A percentile compares a stretch with the other conserved stretches of the same genome.
Conservation (phyloP, 768 basidiomycete genomes). For the Amanita inopinata region DNA sequence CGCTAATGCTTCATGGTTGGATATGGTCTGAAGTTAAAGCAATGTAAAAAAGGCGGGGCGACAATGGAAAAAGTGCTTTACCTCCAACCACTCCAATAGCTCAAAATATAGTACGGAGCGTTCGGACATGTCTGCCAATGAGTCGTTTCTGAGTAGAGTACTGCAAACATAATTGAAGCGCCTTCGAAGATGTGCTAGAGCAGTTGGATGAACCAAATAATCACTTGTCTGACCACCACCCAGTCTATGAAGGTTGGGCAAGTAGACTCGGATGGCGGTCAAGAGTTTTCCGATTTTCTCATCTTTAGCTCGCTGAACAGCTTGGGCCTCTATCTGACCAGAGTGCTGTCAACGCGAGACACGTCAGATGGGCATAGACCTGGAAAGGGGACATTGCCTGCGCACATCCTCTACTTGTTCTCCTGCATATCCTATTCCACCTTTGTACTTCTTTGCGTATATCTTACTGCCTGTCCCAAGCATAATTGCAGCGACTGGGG, state of each 20-base stretch:
- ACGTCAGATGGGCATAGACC: neutral
- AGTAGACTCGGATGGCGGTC: conserved; percentile 63
- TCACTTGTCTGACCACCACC: conserved; percentile 79
- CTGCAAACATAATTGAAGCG: conserved; percentile 87
- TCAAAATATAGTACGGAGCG: conserved; percentile 80
- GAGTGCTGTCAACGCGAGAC: conserved; percentile 40
- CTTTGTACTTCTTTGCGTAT: conserved; percentile 55
- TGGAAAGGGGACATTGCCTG: conserved; percentile 11
- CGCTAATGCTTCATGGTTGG: conserved; percentile 85
- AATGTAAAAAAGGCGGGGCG: conserved; percentile 8
- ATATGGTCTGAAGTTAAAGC: conserved; percentile 57
- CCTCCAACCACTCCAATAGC: conserved; percentile 88
- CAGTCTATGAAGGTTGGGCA: conserved; percentile 70
- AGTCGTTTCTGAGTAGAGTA: conserved; percentile 82
- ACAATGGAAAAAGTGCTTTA: conserved; percentile 23
- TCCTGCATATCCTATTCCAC: conserved; percentile 85
- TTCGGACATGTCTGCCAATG: conserved; percentile 90
- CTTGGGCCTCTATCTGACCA: conserved; percentile 71
- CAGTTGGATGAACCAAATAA: conserved; percentile 86
- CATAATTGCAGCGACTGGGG: conserved; percentile 7
- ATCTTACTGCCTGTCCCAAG: conserved; percentile 19
- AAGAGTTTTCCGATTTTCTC: conserved; percentile 63
- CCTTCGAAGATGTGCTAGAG: conserved; percentile 83
- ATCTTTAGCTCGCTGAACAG: conserved; percentile 66
- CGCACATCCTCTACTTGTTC: conserved; percentile 78